Percentiles rank a stretch among this genome's conserved stretches.
These are phyloP conservation scores for Bothriochloa decipiens DNA, from an alignment of 176 grass and related monocot species.

Conservation along the genomic window DNA sequence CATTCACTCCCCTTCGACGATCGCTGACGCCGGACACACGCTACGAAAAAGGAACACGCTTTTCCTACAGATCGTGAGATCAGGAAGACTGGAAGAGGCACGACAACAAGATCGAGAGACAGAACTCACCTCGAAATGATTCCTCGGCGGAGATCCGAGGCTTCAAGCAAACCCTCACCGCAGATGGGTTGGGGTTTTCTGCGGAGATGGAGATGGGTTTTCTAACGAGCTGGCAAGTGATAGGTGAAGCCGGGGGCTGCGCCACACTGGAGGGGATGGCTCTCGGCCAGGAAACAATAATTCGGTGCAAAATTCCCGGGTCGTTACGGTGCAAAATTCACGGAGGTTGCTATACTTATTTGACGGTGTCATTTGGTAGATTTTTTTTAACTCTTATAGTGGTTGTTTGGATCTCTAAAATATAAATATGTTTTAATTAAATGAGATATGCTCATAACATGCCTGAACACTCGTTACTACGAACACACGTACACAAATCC, in stretches of 20 bases:
- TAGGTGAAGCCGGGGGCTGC: background rate
- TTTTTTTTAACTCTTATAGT: too few species aligned
- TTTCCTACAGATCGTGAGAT: background rate
- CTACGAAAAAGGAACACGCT: background rate
- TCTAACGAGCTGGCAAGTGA: background rate
- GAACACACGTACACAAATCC: too few species aligned
- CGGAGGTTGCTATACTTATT: too few species aligned
- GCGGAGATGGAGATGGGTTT: background rate
- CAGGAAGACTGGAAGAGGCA: background rate
- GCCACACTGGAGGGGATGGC: background rate
- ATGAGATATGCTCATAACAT: too few species aligned
- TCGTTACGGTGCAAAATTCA: too few species aligned
- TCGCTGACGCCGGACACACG: background rate
- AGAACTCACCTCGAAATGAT: background rate
- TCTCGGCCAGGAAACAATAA: too few species aligned
- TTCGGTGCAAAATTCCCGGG: too few species aligned
- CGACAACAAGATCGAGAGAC: too few species aligned
- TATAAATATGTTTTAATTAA: too few species aligned
- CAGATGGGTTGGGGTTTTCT: background rate
- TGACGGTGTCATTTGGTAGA: too few species aligned
- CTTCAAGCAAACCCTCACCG: background rate
- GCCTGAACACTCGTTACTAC: too few species aligned
- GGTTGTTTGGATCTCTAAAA: too few species aligned
- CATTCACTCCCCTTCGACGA: background rate
- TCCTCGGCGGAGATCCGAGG: background rate